Evolutionary conservation across 2,329 filamentous ascomycete genomes (phyloP).

Genomic region (Penicillium oxalicum): DNA sequence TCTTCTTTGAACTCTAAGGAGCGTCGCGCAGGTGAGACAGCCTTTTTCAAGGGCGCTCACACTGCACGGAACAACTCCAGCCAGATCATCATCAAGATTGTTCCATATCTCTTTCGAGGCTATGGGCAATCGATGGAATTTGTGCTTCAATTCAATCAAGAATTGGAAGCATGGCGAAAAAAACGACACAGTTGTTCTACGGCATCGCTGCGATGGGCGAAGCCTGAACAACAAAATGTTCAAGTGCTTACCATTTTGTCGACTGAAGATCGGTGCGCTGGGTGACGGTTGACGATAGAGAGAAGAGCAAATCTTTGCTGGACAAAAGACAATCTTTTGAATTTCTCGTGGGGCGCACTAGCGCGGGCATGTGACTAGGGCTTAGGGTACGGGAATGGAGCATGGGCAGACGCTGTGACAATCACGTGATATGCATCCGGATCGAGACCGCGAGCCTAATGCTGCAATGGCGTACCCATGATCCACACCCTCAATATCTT

Average conservation of each 20-base stretch:
- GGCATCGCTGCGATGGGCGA: slow-evolving; percentile 22
- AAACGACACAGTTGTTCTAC: slow-evolving; percentile 18
- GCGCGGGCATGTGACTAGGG: slow-evolving; percentile 22
- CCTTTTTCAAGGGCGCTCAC: slow-evolving; percentile 47
- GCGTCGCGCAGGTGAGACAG: slow-evolving; percentile 40
- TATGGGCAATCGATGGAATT: slow-evolving; percentile 34
- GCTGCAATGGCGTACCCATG: no score
- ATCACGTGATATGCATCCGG: not conserved
- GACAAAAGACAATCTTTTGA: slow-evolving; percentile 20
- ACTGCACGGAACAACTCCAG: slow-evolving; percentile 49
- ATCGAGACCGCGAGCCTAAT: not conserved
- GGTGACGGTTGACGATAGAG: slow-evolving; percentile 41
- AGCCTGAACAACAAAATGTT: slow-evolving; percentile 34
- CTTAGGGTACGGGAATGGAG: slow-evolving; percentile 7
- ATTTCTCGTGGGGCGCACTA: slow-evolving; percentile 33
- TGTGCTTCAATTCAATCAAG: slow-evolving; percentile 22
- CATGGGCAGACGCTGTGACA: no score
- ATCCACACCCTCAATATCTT: no score
- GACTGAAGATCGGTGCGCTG: slow-evolving; percentile 47
- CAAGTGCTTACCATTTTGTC: slow-evolving; percentile 58
- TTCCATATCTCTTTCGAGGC: slow-evolving; percentile 27
- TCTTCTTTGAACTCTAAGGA: slow-evolving; percentile 95
- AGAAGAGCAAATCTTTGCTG: slow-evolving; percentile 19
- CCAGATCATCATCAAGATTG: slow-evolving; percentile 42
- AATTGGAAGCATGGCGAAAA: slow-evolving; percentile 19